Evolutionary conservation across 1,284 basidiomycete species (phyloP), one percentile per base, ranked within the genome.

Genomic region (Tylopilus sp.): DNA sequence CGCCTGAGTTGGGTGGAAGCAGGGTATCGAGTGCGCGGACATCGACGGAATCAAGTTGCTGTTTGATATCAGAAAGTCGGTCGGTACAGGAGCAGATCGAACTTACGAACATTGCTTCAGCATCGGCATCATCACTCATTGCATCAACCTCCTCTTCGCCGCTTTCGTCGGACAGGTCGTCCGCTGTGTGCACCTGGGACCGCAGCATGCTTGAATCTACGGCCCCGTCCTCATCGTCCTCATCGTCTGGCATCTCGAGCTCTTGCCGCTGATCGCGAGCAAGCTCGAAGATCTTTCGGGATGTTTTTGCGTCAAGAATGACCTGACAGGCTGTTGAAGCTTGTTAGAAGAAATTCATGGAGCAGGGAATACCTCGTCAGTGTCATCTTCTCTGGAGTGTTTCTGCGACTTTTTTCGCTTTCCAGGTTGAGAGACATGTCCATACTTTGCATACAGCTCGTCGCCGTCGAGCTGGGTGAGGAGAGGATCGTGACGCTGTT

Each of bases 211-310:
- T 73, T 38, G 81, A 76, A 26, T 58, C 50, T 20, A 58, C 56
- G 17, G 72, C 55, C 14, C 56, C 51, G 3, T 73, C 71, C 0
- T 66, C 64, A 9, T 71, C 69, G 11, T 69, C 71, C 3, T 71
- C 66, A 44, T 77, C 77, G 18, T 74, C 78, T 8, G 73, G 71
- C 56, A 78, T 74, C 50, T 82, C 81, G 9, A 94, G 69, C 67
- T 99, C 96, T 64, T 93, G 85, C 70, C 98, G 94, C 70, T 99
- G 96, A 60, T 91, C 87, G 61, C 83, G 80, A 11, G 95, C 95
- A 50, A 99, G 82, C 63, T 94, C 85, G 59, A 99, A 88, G 52
- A 99, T 98, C 62, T 86, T 89, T 55, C 81, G 78, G 1, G 92
- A 96, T 17, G 87, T 88, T 70, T 91, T 91, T 6, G 89, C 81